phyloP scores from a whole-genome alignment of 805 yeast species.

The Sporopachydermia quercuum region DNA sequence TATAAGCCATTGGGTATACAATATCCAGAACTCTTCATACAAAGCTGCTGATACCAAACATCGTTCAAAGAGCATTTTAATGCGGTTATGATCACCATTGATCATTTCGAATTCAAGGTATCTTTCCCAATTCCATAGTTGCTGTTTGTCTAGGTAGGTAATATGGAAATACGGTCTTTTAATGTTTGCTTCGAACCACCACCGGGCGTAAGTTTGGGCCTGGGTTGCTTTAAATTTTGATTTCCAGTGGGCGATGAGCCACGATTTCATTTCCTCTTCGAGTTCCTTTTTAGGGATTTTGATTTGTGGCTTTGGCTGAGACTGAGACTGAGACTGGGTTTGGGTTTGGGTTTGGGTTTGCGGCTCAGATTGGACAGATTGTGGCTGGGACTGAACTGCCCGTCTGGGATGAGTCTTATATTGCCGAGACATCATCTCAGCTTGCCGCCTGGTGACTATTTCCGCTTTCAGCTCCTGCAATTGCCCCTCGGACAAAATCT shows the following conservation, averaged over 20 bases:
- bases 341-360: too few relatives aligned
- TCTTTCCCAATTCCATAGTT: conserved; percentile 38
- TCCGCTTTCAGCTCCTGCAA: conserved; percentile 17
- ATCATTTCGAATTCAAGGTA: conserved; percentile 44
- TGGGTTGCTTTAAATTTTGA: conserved; percentile 25
- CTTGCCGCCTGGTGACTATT: conserved; percentile 3
- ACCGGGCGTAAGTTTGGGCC: conserved; percentile 36
- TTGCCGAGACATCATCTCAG: not conserved
- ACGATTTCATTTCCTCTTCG: not conserved
- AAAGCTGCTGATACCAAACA: conserved; percentile 55
- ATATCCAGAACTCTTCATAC: conserved; percentile 51
- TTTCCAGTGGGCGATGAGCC: not conserved
- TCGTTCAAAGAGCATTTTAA: conserved; percentile 48
- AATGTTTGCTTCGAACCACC: conserved; percentile 61
- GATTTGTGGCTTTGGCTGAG: too few relatives aligned
- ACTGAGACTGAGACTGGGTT: too few relatives aligned
- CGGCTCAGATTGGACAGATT: too few relatives aligned
- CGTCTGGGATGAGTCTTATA: not conserved
- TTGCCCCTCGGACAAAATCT: conserved; percentile 17
- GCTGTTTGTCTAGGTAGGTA: conserved; percentile 26
- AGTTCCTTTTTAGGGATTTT: not conserved
- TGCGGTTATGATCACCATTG: conserved; percentile 15
- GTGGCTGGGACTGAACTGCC: too few relatives aligned
- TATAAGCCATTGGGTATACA: conserved; percentile 42
- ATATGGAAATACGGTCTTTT: conserved; percentile 44